Evolutionary conservation across 2,329 filamentous ascomycete genomes (phyloP), one percentile per base, ranked within the genome.

Genomic region (Sporothrix brunneoviolacea): DNA sequence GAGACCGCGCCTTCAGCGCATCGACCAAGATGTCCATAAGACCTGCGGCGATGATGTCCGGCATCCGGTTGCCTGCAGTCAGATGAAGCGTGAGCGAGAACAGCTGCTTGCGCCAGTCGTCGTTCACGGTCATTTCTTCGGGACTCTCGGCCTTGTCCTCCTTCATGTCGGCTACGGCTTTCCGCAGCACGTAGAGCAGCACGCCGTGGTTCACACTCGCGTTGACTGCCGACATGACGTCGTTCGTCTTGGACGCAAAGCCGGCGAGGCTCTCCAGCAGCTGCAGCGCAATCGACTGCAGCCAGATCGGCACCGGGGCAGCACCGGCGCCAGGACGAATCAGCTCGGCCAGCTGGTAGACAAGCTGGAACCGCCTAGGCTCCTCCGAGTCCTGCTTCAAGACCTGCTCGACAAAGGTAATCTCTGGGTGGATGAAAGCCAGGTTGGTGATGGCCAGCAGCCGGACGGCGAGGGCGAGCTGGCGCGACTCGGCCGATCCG

Each of bases 151-250:
- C 64, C 43, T 73, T 71, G 53, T 82, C 75, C 16, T 72, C 72
- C 51, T 77, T 82, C 70, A 98, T 84, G 56, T 90, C 87, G 16
- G 85, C 84, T 51, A 97, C 87, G 9, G 90, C 88, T 67, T 95
- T 96, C 50, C 91, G 82, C 44, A 95, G 85, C 58, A 96, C 80
- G 62, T 96, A 97, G 58, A 97, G 85, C 39, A 99, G 76, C 27
- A 97, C 86, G 13, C 93, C 94, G 60, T 98, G 94, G 60, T 95
- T 97, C 33, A 97, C 91, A 59, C 91, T 95, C 48, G 94, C 88
- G 61, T 90, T 95, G 37, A 99, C 73, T n/a, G 93, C 90, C 37
- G 88, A 83, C 56, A 90, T 83, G 21, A 98, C 85, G 64, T 98
- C 93, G 30, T 82, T 73, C 27, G 84, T 80, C 62, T 89, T 91